Evolutionary conservation across 2,329 filamentous ascomycete species (phyloP), one percentile per base, ranked within the genome.

Genomic region (Claviceps arundinis): DNA sequence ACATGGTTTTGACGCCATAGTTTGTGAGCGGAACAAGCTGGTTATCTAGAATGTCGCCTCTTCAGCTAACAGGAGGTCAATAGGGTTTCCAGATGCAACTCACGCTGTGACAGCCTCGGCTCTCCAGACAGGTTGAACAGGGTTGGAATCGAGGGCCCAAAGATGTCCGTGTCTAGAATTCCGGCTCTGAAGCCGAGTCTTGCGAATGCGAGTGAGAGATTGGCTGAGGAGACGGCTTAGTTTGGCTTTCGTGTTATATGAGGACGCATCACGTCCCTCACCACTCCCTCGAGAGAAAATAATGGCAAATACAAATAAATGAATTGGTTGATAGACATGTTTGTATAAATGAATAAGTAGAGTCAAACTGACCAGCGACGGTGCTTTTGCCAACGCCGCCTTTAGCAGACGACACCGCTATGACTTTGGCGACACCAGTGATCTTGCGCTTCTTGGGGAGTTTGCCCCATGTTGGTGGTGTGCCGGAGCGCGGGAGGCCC

Each of bases 311-410:
- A 30, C 3, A 8, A 30, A 30, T 11, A 11, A 4, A 34, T 34
- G 9, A 3, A 34, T 34, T 34, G 30, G 9, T 34, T 34, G 30
- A 34, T 34, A 34, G 30, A 34, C 30, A 34, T 34, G 30, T 34
- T 11, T 34, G 9, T 34, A 34, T 34, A 34, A 11, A 34, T 11
- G 24, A 45, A 13, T 8, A 9, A 30, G 7, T 38, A n/a, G 44
- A 37, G 9, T 1, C 16, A 52, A 38, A 66, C 69, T 50, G 62
- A 87, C 87, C 85, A 54, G 91, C 84, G 45, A 97, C 82, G 7
- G 93, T 98, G 59, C 89, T 95, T 66, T 98, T 98, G 1, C 93
- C 93, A 0, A 98, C 93, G n/a, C 93, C 93, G 2, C 93, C 93
- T 65, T 98, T 98, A 14, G 93, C 93, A 1, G 90, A 97, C 4